Evolutionary conservation across 768 basidiomycete genomes (phyloP), one percentile per base, ranked within the genome.

Genomic region (Tremella yokohamensis): DNA sequence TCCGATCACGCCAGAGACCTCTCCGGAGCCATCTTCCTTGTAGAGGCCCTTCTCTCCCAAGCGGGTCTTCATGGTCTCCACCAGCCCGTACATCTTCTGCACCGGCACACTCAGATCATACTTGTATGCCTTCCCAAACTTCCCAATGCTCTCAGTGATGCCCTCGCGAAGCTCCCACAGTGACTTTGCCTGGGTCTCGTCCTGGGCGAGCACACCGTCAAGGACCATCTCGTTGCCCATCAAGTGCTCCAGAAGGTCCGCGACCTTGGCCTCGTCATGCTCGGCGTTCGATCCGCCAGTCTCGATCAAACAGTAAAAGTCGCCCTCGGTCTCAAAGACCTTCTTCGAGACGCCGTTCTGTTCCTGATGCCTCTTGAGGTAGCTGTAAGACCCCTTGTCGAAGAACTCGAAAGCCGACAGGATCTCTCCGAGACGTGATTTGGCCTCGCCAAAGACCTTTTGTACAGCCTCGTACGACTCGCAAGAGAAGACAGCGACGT

Each of bases 321-420:
- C 92, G 0, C 71, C 86, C 81, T 24, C 90, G 85, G 52, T 87
- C 85, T 63, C 84, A 82, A 45, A 88, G 81, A 58, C 91, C 88
- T 49, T 86, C 81, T 50, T 87, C 37, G 94, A 81, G 12, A 86
- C 62, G 1, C 74, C 86, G 51, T 87, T 83, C 19, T 87, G 87
- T 62, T 90, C 86, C 0, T 88, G 87, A 45, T 73, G 70, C 22
- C 61, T 52, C 39, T 61, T 62, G 26, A 75, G 72, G 2, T 73
- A 54, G 12, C 63, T 90, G 87, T 70, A 87, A 85, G 42, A 50
- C 1, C 18, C 15, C 53, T 88, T 82, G 74, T 99, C 94, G 50
- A 93, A 89, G 77, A 88, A 98, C 77, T 99, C 94, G 77, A 98
- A 98, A 0, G 96, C 94, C 8, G 90, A 93, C 25, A 99, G 83